Percentiles rank a stretch among this genome's conserved stretches.
phyloP scores from a whole-genome alignment of 2,329 filamentous ascomycete species.

The Paradendryphiella salina region DNA sequence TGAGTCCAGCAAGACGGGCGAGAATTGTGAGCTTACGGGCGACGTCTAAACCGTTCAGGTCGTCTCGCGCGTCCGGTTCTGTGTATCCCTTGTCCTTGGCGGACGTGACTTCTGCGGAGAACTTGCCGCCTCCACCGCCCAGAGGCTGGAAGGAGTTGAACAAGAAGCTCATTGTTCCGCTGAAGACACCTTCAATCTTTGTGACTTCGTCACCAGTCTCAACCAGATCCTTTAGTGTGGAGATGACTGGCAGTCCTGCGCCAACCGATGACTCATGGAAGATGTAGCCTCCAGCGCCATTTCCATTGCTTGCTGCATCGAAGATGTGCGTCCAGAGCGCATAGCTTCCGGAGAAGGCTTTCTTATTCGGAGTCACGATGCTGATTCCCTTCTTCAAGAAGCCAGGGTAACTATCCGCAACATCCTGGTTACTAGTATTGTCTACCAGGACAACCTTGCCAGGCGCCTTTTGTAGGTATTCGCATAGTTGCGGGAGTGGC shows the following conservation, averaged over 20 bases:
- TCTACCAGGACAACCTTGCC: constrained; percentile 83
- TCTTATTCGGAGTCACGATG: constrained; percentile 97
- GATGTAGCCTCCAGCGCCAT: constrained; percentile 70
- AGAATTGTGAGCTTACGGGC: constrained; percentile 96
- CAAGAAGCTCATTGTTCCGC: constrained; percentile 94
- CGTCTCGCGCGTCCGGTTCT: constrained; percentile 83
- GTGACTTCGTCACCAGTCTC: constrained; percentile 90
- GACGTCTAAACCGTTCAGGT: constrained; percentile 85
- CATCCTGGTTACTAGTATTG: constrained; percentile 88
- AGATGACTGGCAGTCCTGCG: constrained; percentile 89
- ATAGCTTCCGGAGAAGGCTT: constrained; percentile 84
- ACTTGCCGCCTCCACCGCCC: constrained; percentile 73
- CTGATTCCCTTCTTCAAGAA: constrained; percentile 82
- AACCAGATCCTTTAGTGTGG: constrained; percentile 89
- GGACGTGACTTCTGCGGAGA: constrained; percentile 88
- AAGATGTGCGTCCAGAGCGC: constrained; percentile 89
- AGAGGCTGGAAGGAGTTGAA: constrained; percentile 96
- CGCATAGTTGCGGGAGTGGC: constrained; percentile 69
- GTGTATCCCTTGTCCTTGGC: constrained; percentile 93
- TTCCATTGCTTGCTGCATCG: constrained; percentile 66
- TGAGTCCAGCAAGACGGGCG: constrained; percentile 79
- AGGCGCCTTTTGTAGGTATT: constrained; percentile 77
- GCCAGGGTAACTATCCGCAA: constrained; percentile 80
- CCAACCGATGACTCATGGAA: constrained; percentile 97
- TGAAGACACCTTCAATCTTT: constrained; percentile 96